Evolutionary conservation across 192 early-diverging fungal genomes (phyloP), one percentile per base, ranked within the genome.

Genomic region (Radiomyces spectabilis): DNA sequence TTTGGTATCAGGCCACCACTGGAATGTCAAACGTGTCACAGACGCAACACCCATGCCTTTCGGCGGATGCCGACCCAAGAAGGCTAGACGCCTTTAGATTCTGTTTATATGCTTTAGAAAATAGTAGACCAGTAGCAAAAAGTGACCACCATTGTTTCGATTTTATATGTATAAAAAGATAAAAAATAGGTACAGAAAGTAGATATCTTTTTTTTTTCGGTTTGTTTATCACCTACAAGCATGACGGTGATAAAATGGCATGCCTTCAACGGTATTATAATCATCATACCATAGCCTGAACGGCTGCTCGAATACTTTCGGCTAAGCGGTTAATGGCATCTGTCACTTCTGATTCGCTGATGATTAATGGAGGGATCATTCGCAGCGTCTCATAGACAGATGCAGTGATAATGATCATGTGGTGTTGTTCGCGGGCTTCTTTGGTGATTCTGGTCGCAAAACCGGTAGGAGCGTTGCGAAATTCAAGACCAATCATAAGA

Each of bases 11-110:
- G 90, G 88, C 6, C 70, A 66, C 53, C 31, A 30, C 19, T 94
- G 92, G 90, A 74, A 68, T 24, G 71, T 95, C 43, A 77, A 66
- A 47, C 72, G 86, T 18, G 74, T 98, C 26, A 82, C 85, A 8
- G 95, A 98, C 69, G 80, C 84, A 25, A 98, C 93, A n/a, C 88
- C 91, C 22, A 77, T 94, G 42, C 83, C 90, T 45, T 90, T 90
- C 69, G 91, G 86, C 51, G 95, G 95, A 18, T 92, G 90, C 72
- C 77, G 95, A 44, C 92, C 95, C 41, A 84, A 76, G 59, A 95
- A 94, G 75, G 77, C 80, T 41, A 74, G 95, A 61, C 85, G 91
- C 69, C 69, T 98, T 42, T 59, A 41, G 24, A 43, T 19, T 25
- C 50, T 31, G 1, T 49, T 48, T 15, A 41, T 33, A 33, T 30